Conservation (phyloP, 2,329 filamentous ascomycete species). For the Pseudogymnoascus sp. region DNA sequence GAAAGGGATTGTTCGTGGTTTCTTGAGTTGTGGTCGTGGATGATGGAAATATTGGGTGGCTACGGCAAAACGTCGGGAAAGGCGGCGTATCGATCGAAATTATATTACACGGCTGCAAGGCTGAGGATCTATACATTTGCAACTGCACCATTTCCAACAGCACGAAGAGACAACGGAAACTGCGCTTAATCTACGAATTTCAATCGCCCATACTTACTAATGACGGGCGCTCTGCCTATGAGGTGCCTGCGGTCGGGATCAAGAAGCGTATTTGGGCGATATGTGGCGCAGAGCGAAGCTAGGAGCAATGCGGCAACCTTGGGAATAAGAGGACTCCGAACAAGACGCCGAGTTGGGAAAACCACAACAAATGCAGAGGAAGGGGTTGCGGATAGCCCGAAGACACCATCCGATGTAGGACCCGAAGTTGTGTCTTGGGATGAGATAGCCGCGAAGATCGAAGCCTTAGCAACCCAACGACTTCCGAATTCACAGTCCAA, state of each 20-base stretch:
- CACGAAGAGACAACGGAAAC: background rate
- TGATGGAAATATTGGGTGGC: constrained; percentile 1
- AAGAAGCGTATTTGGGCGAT: background rate
- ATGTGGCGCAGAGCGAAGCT: background rate
- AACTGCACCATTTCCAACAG: background rate
- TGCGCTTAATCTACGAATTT: background rate
- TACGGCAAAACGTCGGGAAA: constrained; percentile 3
- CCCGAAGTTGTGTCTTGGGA: constrained; percentile 8
- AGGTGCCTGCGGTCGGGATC: background rate
- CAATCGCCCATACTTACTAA: background rate
- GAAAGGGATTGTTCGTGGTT: background rate
- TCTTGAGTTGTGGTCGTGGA: background rate
- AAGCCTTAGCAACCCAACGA: constrained; percentile 3
- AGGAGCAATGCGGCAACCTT: background rate
- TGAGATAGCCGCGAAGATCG: constrained; percentile 7
- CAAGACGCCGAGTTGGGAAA: background rate
- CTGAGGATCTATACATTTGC: background rate
- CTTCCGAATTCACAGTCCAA: constrained; percentile 1
- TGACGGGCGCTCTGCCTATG: background rate
- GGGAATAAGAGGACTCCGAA: constrained; percentile 8
- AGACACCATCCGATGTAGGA: background rate
- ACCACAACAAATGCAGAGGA: background rate
- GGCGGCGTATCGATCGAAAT: background rate
- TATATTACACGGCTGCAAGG: background rate
- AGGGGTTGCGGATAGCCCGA: background rate